phyloP scores from a whole-genome alignment of 1,139 yeast genomes.

The Pichia sorboxylosa region DNA sequence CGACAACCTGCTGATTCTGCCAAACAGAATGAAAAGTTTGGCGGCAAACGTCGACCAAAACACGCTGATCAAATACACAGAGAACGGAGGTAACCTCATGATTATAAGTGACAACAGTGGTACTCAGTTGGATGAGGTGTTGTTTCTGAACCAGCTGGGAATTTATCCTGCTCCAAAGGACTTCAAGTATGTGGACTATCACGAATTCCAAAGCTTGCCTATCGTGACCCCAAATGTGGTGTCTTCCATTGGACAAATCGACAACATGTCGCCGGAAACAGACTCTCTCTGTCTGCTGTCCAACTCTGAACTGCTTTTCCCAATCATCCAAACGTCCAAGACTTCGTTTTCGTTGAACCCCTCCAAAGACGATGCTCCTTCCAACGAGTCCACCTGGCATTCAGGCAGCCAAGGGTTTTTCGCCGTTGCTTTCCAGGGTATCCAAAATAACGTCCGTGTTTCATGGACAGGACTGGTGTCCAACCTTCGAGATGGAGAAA shows the following conservation, averaged over 20 bases:
- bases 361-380: constrained; percentile 20
- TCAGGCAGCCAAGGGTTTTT: constrained; percentile 71
- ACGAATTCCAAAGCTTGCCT: constrained; percentile 19
- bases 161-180: constrained; percentile 76
- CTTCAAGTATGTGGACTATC: constrained; percentile 57
- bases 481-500: constrained; percentile 33
- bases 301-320: constrained; percentile 55
- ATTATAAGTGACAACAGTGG: constrained; percentile 46
- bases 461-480: constrained; percentile 63
- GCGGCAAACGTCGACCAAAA: constrained; percentile 24
- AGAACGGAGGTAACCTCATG: constrained; percentile 65
- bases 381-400: constrained; percentile 60
- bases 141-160: constrained; percentile 69
- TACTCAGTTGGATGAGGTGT: constrained; percentile 58
- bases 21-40: constrained; percentile 32
- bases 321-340: constrained; percentile 56
- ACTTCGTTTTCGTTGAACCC: constrained; percentile 46
- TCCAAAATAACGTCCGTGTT: constrained; percentile 68
- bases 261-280: constrained; percentile 12
- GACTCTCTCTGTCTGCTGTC: constrained; percentile 47
- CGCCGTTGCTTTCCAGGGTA: constrained; percentile 74
- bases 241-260: background rate
- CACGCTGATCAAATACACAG: constrained; percentile 41
- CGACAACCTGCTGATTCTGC: constrained; percentile 40
- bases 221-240: constrained; percentile 2